Base-by-base conservation (phyloP, 2,329 filamentous ascomycete species). In the Pseudocercospora crystallina region DNA sequence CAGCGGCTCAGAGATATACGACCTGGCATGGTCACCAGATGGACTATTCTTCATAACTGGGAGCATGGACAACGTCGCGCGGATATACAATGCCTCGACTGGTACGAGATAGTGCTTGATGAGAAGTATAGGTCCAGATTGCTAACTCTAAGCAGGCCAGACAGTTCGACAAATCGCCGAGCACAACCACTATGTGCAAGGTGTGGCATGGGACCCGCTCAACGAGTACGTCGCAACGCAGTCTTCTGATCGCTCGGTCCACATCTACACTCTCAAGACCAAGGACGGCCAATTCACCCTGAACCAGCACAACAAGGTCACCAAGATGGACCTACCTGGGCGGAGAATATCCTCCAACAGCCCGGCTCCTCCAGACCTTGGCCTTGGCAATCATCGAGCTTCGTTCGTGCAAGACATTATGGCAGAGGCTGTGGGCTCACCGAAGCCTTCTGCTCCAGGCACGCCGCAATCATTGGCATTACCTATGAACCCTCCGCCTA, bases 221-320 rank as follows among this genome's bases (percentile, higher is more conserved):
- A 97, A 97, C 73, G 94, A 99, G 73, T 99, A 91, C 70, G 91
- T 99, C 53, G 94, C 94, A 33, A 99, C 94, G 1, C 94, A 99
- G 69, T 99, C 94, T 5, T 99, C 94, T 5, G 94, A 99, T 73
- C 87, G 94, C 67, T 96, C 94, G 2, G 92, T 97, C 11, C 95
- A 99, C 71, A 94, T 99, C 60, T 99, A 99, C 74, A 92, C 88
- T 1, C 76, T 99, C 57, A 95, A 90, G 75, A 96, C 89, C 15
- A 99, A 97, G 67, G 94, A 99, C 64, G 94, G 94, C 29, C 90
- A 95, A 61, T 96, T 96, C 67, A 90, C 90, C 0, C 78, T 99
- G 43, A 80, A 79, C 48, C 85, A 89, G 14, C 84, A 86, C 67
- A 83, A 87, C 54, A 91, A 91, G 69, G 80, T 97, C 57, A 86